Conservation (phyloP, 2,329 filamentous ascomycete species). For the Colletotrichum sp. region DNA sequence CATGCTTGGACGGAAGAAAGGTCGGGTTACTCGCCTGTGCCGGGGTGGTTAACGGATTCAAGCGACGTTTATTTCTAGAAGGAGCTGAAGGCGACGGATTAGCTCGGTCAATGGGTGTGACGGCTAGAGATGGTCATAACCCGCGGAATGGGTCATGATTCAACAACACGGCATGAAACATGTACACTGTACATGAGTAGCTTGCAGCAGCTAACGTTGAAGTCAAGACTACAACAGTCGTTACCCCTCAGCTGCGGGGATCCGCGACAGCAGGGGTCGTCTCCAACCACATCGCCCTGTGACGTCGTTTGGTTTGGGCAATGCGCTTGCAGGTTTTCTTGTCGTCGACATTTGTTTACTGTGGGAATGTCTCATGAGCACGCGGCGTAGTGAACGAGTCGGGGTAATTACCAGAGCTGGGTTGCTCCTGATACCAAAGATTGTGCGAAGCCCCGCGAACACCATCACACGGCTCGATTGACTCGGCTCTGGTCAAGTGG, state of each 20-base stretch:
- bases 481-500: not conserved
- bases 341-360: not conserved
- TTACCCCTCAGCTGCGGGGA: conserved; percentile 12
- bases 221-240: not conserved
- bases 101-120: not conserved
- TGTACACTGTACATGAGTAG: not conserved
- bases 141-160: conserved; percentile 4
- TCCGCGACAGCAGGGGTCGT: not conserved
- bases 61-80: not conserved
- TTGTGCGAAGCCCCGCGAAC: not conserved
- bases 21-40: not conserved
- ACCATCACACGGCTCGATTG: not conserved
- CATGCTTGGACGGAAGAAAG: not conserved
- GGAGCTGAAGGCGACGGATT: not conserved
- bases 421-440: not conserved
- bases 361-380: not conserved
- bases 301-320: not conserved
- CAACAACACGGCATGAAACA: not conserved
- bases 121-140: not conserved
- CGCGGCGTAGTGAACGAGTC: not conserved
- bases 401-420: not conserved
- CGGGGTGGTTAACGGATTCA: not conserved
- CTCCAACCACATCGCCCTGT: not conserved
- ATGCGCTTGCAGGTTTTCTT: not conserved
- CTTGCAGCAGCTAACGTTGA: not conserved